Evolutionary conservation across 2,329 filamentous ascomycete genomes (phyloP).

Genomic region (Beauveria bassiana): DNA sequence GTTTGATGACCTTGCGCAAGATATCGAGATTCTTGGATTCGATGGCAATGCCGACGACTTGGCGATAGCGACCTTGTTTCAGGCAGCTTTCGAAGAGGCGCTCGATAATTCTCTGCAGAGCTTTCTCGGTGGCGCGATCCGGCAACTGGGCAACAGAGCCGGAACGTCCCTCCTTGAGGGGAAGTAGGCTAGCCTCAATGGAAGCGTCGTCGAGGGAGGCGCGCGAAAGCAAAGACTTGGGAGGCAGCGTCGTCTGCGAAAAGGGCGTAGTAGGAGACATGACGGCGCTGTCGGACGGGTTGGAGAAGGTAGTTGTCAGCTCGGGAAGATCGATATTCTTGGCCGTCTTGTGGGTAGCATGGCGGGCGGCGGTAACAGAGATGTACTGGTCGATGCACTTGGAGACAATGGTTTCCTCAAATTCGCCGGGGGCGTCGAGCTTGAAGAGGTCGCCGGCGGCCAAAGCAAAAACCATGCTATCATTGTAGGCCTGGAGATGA

Average conservation of each 20-base stretch:
- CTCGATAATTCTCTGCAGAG: constrained; percentile 77
- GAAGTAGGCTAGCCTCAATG: constrained; percentile 50
- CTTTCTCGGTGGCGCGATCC: constrained; percentile 65
- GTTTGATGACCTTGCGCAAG: constrained; percentile 76
- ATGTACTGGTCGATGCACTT: constrained; percentile 99
- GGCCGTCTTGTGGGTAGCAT: constrained; percentile 35
- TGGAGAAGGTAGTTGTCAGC: constrained; percentile 72
- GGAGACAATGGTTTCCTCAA: constrained; percentile 97
- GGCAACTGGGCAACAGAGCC: constrained; percentile 57
- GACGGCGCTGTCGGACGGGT: constrained; percentile 59
- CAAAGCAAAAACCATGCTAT: constrained; percentile 97
- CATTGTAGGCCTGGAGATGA: constrained; percentile 96
- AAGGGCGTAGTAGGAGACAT: constrained; percentile 91
- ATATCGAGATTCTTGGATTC: constrained; percentile 90
- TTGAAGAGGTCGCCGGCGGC: constrained; percentile 93
- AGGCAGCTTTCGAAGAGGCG: constrained; percentile 88
- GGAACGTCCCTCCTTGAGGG: constrained; percentile 45
- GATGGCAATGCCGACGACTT: constrained; percentile 93
- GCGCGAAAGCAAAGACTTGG: constrained; percentile 89
- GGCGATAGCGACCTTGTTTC: constrained; percentile 76
- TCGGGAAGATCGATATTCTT: constrained; percentile 50
- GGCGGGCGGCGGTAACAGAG: constrained; percentile 53
- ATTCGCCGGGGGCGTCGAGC: constrained; percentile 83
- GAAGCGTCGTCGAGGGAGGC: constrained; percentile 59
- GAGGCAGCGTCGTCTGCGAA: constrained; percentile 85